Base-by-base conservation (phyloP, 805 yeast species). In the Sungouiozyma ichnusensis region DNA sequence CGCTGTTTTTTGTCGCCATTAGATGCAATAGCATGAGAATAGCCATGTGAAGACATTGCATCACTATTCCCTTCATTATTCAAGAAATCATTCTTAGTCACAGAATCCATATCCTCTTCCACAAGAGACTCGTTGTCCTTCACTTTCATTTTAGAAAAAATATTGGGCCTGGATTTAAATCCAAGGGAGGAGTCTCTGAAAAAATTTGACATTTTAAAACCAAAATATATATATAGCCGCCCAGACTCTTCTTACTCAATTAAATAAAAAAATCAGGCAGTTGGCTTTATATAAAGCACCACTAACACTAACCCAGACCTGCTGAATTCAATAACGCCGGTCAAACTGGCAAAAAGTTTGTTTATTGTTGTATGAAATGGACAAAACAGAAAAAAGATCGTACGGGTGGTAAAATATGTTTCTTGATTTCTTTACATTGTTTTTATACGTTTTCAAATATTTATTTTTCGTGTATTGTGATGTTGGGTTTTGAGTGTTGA, bases 131-230 rank as follows among this genome's bases (percentile, higher is more conserved):
- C 52, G 7, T 18, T 19, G n/a, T 55, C 57, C n/a, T 49, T 53
- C 8, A 44, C 44, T 33, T 59, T 50, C 11, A 60, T 36, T 40
- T 58, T 59, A 0, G 58, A 48, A 42, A 60, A 60, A 9, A 62
- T 54, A 38, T 58, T 60, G 1, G 62, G 43, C 20, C 63, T 51
- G n/a, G 64, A 60, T 40, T 57, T 60, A 31, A 61, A 62, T 3
- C 58, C 58, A 16, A 51, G 38, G 2, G 58, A 43, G 20, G 52
- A 49, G 42, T 60, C 63, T 36, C 62, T 54, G 40, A 59, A 60
- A 48, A 61, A 58, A 37, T 56, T 59, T 2, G 64, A 54, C 66
- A 62, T 61, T 31, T 15, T 38, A 8, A 20, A 24, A 15, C 38
- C 31, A 7, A 36, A 16, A 16, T 11, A 34, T n/a, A 19, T 34